Conservation (phyloP, 305 asterid genomes). For the Fraxinus velutina region DNA sequence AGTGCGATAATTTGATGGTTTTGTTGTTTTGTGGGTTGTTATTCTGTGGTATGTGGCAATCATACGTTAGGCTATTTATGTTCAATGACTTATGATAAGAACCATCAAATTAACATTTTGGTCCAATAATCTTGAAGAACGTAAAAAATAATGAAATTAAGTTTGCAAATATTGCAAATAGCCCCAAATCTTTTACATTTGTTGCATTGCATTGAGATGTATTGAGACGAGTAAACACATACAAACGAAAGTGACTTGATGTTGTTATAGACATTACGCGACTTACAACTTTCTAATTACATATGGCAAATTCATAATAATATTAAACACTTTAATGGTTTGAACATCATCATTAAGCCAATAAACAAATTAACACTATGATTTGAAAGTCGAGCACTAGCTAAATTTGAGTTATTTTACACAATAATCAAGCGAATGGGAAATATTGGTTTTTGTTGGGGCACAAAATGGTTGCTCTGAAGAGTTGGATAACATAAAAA, state of each 20-base stretch:
- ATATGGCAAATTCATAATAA: not conserved
- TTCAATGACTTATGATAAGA: slow-evolving; percentile 37
- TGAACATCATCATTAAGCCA: not conserved
- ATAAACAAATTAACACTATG: not conserved
- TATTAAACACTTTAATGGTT: not conserved
- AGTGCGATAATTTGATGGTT: slow-evolving; percentile 51
- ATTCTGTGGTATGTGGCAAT: slow-evolving; percentile 35
- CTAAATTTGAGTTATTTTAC: not conserved
- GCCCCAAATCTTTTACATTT: not conserved
- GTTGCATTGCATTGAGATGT: not conserved
- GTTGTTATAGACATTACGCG: not conserved
- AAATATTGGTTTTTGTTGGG: not conserved
- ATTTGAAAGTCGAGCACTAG: not conserved
- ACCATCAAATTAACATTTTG: not conserved
- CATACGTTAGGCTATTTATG: slow-evolving; percentile 38
- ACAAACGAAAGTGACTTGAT: not conserved
- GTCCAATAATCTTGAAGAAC: not conserved
- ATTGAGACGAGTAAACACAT: not conserved
- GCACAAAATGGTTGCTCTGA: not conserved
- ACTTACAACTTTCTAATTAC: not conserved
- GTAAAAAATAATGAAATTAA: not conserved
- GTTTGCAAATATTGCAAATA: not conserved
- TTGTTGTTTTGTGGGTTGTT: slow-evolving; percentile 39
- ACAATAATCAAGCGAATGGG: not conserved
- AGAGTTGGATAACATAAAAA: not conserved